These are phyloP conservation scores for Paramecium caudatum DNA, from an alignment of 73 alveolate genomes.

Conservation along the genomic window DNA sequence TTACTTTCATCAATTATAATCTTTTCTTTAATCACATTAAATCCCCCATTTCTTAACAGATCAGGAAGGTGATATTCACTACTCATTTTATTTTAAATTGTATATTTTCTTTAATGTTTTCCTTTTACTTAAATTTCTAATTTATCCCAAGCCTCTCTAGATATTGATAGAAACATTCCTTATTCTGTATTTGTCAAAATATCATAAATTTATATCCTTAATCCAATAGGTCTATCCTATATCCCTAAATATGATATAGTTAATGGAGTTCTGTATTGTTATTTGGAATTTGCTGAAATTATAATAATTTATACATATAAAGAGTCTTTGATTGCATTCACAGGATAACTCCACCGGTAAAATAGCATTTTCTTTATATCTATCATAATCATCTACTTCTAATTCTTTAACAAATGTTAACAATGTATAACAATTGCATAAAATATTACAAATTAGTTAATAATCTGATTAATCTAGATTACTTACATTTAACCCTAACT, in stretches of 20 bases:
- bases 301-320: not conserved
- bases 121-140: not conserved
- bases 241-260: slow-evolving; percentile 51
- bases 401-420: slow-evolving; percentile 37
- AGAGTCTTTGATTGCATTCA: slow-evolving; percentile 19
- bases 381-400: slow-evolving; percentile 49
- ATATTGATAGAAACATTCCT: slow-evolving; percentile 58
- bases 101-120: slow-evolving; percentile 1
- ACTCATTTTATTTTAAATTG: slow-evolving; percentile 25
- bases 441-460: not conserved
- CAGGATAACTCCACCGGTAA: slow-evolving; percentile 4
- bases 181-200: not conserved
- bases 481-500: slow-evolving; percentile 31
- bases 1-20: not conserved
- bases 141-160: slow-evolving; percentile 36
- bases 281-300: not conserved
- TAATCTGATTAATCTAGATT: slow-evolving; percentile 5
- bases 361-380: slow-evolving; percentile 46
- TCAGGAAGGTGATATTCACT: slow-evolving; percentile 32
- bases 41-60: slow-evolving; percentile 29
- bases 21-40: slow-evolving; percentile 13
- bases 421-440: not conserved
- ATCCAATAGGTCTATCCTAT: slow-evolving; percentile 22
- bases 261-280: slow-evolving; percentile 18
- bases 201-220: slow-evolving; percentile 39